Conservation (phyloP, 2,329 filamentous ascomycete genomes). For the Sporothrix curviconia region DNA sequence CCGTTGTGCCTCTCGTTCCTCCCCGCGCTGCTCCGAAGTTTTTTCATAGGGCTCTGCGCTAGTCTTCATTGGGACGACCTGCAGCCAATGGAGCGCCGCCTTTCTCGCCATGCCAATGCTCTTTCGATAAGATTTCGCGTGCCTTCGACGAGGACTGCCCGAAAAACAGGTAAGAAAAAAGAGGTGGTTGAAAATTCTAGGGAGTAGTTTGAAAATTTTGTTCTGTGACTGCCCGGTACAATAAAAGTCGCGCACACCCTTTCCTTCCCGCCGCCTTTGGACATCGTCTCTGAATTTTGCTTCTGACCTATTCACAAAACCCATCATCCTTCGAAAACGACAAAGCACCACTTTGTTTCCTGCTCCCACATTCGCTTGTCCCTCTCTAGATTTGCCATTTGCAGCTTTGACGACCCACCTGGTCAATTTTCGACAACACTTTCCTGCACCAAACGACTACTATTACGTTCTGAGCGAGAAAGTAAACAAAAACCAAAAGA, state of each 20-base stretch:
- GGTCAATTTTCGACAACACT: too few species aligned
- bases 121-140: conserved; percentile 25
- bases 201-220: conserved; percentile 4
- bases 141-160: neutral
- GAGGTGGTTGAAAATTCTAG: conserved; percentile 10
- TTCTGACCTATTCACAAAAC: neutral
- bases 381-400: too few species aligned
- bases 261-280: neutral
- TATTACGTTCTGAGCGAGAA: too few species aligned
- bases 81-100: conserved; percentile 12
- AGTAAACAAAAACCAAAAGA: too few species aligned
- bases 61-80: neutral
- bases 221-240: neutral
- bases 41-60: conserved; percentile 14
- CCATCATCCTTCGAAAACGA: too few species aligned
- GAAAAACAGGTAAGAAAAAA: neutral
- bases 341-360: too few species aligned
- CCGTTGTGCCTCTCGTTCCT: neutral
- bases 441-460: too few species aligned
- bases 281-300: neutral
- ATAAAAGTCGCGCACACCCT: conserved; percentile 10
- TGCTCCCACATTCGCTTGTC: too few species aligned
- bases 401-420: too few species aligned
- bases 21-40: conserved; percentile 14
- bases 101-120: conserved; percentile 14